Evolutionary conservation across 345 rosid species (phyloP).

Genomic region (Aethionema arabicum): DNA sequence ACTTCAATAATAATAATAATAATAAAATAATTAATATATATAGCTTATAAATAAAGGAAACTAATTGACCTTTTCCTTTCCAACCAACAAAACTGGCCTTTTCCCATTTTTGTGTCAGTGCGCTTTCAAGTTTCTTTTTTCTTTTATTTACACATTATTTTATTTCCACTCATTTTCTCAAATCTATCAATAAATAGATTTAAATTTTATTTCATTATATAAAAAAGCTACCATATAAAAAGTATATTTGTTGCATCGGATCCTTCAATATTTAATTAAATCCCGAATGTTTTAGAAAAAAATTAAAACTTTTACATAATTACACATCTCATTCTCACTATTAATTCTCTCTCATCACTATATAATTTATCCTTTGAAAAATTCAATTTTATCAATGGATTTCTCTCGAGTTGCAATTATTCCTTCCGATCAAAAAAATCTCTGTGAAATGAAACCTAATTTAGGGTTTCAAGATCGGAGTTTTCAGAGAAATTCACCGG

Average conservation of each 20-base stretch:
- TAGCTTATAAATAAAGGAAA: constrained; percentile 39
- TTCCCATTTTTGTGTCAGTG: constrained; percentile 36
- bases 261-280: constrained; percentile 37
- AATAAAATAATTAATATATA: too few species aligned
- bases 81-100: constrained; percentile 38
- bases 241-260: constrained; percentile 41
- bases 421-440: constrained; percentile 28
- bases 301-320: background rate
- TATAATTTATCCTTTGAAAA: background rate
- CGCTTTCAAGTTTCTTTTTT: constrained; percentile 25
- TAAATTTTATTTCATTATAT: constrained; percentile 3
- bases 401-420: constrained; percentile 23
- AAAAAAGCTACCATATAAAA: constrained; percentile 30
- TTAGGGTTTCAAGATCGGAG: constrained; percentile 26
- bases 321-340: constrained; percentile 2
- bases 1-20: constrained; percentile 32
- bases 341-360: constrained; percentile 17
- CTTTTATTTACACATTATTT: background rate
- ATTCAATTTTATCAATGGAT: constrained; percentile 15
- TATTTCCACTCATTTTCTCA: too few species aligned
- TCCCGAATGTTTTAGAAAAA: constrained; percentile 31
- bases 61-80: constrained; percentile 38
- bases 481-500: background rate
- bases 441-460: constrained; percentile 17
- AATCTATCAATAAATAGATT: too few species aligned